A percentile compares a stretch with the other conserved stretches of the same genome.
Conservation (phyloP, 75 land plant genomes). For the Picea sitchensis region DNA sequence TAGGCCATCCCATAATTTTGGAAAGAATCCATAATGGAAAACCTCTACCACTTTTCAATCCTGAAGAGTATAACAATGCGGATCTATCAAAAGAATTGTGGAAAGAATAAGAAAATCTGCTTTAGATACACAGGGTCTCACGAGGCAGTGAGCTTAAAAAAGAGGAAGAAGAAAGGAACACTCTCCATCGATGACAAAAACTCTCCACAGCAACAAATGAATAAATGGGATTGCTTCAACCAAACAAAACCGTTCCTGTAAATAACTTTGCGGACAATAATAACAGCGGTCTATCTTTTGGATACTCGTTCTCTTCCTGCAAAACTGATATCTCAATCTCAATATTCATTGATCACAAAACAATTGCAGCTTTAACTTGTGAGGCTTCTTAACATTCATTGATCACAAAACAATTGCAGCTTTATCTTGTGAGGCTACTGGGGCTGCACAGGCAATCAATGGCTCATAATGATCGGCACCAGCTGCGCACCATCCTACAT, state of each 20-base stretch:
- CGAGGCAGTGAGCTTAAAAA: slow-evolving; percentile 3
- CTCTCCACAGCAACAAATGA: background rate
- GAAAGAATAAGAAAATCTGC: no score
- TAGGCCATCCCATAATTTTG: no score
- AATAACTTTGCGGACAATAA: no score
- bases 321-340: background rate
- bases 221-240: background rate
- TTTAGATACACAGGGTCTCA: background rate
- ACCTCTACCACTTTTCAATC: no score
- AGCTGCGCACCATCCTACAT: slow-evolving; percentile 40
- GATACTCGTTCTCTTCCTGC: no score
- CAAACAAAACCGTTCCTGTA: no score
- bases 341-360: no score
- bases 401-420: slow-evolving; percentile 51
- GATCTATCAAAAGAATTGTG: no score
- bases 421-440: slow-evolving; percentile 50
- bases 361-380: no score
- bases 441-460: slow-evolving; percentile 47
- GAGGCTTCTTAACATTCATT: background rate
- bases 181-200: background rate
- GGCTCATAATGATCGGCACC: slow-evolving; percentile 96
- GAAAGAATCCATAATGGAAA: no score
- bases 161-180: background rate
- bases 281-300: background rate
- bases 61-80: no score